Conservation (phyloP, 2,329 filamentous ascomycete genomes). For the Fusarium floridanum region DNA sequence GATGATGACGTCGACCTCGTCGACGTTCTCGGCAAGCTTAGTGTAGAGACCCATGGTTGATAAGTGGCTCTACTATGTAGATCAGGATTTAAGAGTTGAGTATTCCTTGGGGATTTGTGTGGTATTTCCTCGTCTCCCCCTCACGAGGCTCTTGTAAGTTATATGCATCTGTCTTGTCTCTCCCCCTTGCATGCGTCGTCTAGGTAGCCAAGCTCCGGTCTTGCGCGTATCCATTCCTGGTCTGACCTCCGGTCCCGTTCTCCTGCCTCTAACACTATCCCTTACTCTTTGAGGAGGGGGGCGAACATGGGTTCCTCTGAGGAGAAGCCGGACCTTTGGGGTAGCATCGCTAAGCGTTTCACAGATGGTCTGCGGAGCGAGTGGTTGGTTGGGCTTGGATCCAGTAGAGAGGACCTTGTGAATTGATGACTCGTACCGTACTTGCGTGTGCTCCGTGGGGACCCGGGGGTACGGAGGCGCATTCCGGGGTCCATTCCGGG, state of each 20-base stretch:
- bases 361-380: background rate
- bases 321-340: background rate
- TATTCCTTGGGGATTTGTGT: background rate
- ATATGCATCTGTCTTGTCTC: slow-evolving; percentile 1
- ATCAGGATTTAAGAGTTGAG: background rate
- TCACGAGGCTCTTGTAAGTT: slow-evolving; percentile 2
- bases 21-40: background rate
- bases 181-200: background rate
- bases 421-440: background rate
- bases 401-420: background rate
- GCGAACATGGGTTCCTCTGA: background rate
- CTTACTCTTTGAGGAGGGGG: background rate
- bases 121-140: background rate
- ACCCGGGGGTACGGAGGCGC: background rate
- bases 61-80: background rate
- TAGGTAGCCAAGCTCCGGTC: background rate
- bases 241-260: background rate
- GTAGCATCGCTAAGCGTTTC: background rate
- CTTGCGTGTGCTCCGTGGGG: background rate
- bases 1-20: slow-evolving; percentile 6
- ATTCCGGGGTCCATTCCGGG: background rate
- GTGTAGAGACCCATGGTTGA: slow-evolving; percentile 1
- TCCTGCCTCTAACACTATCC: background rate
- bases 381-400: background rate
- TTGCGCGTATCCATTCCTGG: slow-evolving; percentile 1